Conservation (phyloP, 305 asterid species). For the Fraxinus angustifolia region DNA sequence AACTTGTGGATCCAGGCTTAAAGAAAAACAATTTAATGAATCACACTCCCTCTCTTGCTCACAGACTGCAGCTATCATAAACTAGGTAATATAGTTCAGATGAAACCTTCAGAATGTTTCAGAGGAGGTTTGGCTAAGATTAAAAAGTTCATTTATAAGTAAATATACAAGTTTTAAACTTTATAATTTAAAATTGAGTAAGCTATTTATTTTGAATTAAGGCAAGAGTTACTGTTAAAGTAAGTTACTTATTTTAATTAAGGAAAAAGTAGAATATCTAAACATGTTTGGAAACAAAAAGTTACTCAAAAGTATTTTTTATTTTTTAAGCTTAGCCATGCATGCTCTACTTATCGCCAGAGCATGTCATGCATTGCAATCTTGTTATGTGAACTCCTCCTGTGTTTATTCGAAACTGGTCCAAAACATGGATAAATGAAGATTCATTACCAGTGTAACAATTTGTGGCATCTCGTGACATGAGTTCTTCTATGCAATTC, state of each 20-base stretch:
- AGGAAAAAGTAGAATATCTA: not conserved
- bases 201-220: not conserved
- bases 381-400: not conserved
- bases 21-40: not conserved
- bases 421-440: not conserved
- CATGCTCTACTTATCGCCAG: not conserved
- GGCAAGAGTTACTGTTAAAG: not conserved
- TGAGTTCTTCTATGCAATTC: not conserved
- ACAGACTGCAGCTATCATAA: not conserved
- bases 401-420: not conserved
- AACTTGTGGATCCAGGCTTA: not conserved
- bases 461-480: too few relatives aligned
- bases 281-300: not conserved
- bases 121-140: not conserved
- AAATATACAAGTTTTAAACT: not conserved
- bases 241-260: not conserved
- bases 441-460: not conserved
- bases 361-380: not conserved
- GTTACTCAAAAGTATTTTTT: too few relatives aligned
- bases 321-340: not conserved
- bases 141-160: not conserved
- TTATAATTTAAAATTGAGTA: not conserved
- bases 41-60: not conserved
- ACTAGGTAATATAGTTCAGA: not conserved
- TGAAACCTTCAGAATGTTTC: not conserved